phyloP scores from a whole-genome alignment of 1,284 basidiomycete genomes.

The Phenoliferia sp. region DNA sequence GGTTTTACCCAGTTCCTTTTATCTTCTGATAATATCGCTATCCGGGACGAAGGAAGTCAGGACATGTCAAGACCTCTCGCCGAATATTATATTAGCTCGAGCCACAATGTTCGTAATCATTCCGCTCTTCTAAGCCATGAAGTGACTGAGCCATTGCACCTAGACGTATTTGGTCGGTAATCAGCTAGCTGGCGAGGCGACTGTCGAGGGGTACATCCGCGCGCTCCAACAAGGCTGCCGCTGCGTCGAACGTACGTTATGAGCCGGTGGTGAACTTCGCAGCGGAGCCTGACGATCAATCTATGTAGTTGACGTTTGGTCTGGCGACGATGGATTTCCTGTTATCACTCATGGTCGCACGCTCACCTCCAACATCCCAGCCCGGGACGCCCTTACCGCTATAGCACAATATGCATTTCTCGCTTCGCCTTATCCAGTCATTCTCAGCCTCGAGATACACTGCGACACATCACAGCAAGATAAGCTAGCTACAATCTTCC shows the following conservation, averaged over 20 bases:
- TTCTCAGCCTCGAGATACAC: conserved; percentile 92
- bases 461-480: conserved; percentile 80
- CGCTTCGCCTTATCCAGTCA: conserved; percentile 86
- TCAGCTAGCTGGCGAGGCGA: conserved; percentile 88
- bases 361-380: conserved; percentile 76
- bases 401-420: conserved; percentile 91
- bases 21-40: conserved; percentile 60
- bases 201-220: conserved; percentile 92
- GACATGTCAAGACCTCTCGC: conserved; percentile 75
- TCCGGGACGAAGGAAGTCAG: conserved; percentile 48
- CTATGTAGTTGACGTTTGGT: conserved; percentile 96
- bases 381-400: conserved; percentile 78
- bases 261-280: too few relatives aligned
- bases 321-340: conserved; percentile 71
- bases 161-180: conserved; percentile 87
- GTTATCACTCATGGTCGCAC: conserved; percentile 89
- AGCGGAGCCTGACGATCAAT: too few relatives aligned
- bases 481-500: conserved; percentile 71
- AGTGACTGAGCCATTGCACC: too few relatives aligned
- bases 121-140: rapidly evolving
- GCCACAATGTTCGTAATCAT: conserved; percentile 63
- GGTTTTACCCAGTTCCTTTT: conserved; percentile 70
- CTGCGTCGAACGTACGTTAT: conserved; percentile 70
- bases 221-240: conserved; percentile 86
- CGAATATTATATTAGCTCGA: conserved; percentile 89